Evolutionary conservation across 805 yeast genomes (phyloP), one percentile per base, ranked within the genome.

Genomic region (Cyberlindnera subsufficiens): DNA sequence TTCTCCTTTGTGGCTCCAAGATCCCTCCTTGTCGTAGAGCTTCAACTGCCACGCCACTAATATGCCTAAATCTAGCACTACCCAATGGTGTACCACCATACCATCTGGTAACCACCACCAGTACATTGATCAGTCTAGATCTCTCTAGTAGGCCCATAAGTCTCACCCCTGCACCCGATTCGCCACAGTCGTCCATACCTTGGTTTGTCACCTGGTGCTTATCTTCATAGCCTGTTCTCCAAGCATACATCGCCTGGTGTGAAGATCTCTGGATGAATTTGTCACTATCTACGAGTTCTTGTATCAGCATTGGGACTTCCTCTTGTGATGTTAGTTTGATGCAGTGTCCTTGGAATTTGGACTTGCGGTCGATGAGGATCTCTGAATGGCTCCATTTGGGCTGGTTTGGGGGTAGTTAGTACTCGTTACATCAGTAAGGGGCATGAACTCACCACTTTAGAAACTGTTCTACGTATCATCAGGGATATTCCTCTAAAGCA

Each of bases 81-180:
- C 95, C 95, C 33, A 86, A 56, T 4, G 85, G 86, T 0, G 71
- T 69, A 0, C 95, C 95, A 1, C 91, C 91, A 55, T 82, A 83
- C 95, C 95, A 86, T 46, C 96, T 58, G 0, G 86, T 75, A 0
- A 83, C 93, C 22, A 86, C 78, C 1, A 86, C 72, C 15, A 86
- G 53, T 0, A 79, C 73, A 55, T 83, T 80, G 4, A 70, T 60
- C 11, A 78, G 42, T 32, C 72, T 62, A 6, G 74, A 58, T 27
- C 76, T 61, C 17, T 75, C 77, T 16, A 85, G 49, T 4, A 84
- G 55, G 10, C 77, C 75, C 42, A 83, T 54, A 9, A 86, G 49
- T 44, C 82, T 61, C 14, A 67, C 57, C 0, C 93, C 95, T 0
- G 90, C 84, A 1, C 89, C 90, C 6, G 76, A 70, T 54, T 86